These are phyloP conservation scores for Sindora glabra DNA, from an alignment of 306 rosid genomes.

Conservation along the genomic window DNA sequence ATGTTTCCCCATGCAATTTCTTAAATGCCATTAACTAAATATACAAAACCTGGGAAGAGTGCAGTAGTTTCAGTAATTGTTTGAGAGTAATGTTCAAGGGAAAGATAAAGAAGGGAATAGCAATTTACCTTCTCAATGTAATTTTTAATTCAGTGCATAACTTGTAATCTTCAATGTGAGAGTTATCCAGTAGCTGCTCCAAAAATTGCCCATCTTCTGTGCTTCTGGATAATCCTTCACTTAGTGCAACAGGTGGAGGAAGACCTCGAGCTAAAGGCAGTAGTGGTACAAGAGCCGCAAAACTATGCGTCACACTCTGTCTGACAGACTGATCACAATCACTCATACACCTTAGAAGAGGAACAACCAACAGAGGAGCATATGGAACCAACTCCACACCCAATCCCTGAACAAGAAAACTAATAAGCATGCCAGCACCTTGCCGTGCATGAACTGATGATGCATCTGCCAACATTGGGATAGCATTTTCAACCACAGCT, in stretches of 20 bases:
- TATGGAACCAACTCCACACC: constrained; percentile 82
- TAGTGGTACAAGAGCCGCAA: constrained; percentile 98
- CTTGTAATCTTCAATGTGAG: constrained; percentile 86
- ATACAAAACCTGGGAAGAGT: background rate
- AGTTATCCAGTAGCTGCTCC: constrained; percentile 95
- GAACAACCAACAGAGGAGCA: constrained; percentile 92
- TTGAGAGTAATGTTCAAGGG: background rate
- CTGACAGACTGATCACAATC: constrained; percentile 94
- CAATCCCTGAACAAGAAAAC: constrained; percentile 91
- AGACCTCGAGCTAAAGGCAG: constrained; percentile 97
- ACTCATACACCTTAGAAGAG: constrained; percentile 94
- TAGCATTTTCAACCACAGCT: constrained; percentile 71
- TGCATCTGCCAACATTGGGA: constrained; percentile 83
- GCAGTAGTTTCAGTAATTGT: background rate
- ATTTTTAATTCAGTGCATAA: constrained; percentile 71
- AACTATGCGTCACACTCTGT: constrained; percentile 94
- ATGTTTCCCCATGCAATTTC: background rate
- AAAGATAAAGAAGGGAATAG: background rate
- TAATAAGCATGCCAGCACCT: constrained; percentile 95
- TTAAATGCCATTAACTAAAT: background rate
- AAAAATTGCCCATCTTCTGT: constrained; percentile 79
- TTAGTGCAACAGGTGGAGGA: constrained; percentile 74
- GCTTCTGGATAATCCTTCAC: constrained; percentile 52
- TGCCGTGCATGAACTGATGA: constrained; percentile 82
- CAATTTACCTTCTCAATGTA: constrained; percentile 75